These are phyloP conservation scores for Flaveria trinervia DNA, from an alignment of 129 eudicot genomes.

Conservation along the genomic window DNA sequence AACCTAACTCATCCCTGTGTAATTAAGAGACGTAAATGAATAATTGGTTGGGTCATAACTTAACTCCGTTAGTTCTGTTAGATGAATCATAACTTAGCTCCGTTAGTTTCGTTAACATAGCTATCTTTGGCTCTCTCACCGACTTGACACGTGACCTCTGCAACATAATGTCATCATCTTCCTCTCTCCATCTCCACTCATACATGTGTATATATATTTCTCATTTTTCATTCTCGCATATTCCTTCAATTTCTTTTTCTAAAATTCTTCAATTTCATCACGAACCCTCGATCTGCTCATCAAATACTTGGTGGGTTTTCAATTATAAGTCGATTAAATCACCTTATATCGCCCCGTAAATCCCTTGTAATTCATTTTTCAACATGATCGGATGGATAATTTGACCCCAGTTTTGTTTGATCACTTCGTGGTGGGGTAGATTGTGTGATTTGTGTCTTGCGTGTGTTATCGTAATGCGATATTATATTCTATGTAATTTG, in stretches of 20 bases:
- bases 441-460: not conserved
- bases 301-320: constrained; percentile 38
- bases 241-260: constrained; percentile 18
- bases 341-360: not conserved
- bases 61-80: constrained; percentile 12
- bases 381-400: constrained; percentile 16
- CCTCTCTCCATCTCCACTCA: constrained; percentile 20
- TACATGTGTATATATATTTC: constrained; percentile 1
- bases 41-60: not conserved
- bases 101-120: constrained; percentile 18
- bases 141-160: constrained; percentile 41
- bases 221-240: not conserved
- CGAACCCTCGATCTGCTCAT: constrained; percentile 28
- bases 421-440: constrained; percentile 11
- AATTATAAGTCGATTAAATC: not conserved
- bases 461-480: constrained; percentile 17
- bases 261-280: constrained; percentile 18
- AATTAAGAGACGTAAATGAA: too few relatives aligned
- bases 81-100: not conserved
- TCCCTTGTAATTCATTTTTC: not conserved
- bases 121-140: constrained; percentile 3
- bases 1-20: too few relatives aligned
- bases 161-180: constrained; percentile 37
- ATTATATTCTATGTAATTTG: not conserved
- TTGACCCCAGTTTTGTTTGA: constrained; percentile 14